Evolutionary conservation across 768 basidiomycete genomes (phyloP), one percentile per base, ranked within the genome.

Genomic region (Trametes meyenii): DNA sequence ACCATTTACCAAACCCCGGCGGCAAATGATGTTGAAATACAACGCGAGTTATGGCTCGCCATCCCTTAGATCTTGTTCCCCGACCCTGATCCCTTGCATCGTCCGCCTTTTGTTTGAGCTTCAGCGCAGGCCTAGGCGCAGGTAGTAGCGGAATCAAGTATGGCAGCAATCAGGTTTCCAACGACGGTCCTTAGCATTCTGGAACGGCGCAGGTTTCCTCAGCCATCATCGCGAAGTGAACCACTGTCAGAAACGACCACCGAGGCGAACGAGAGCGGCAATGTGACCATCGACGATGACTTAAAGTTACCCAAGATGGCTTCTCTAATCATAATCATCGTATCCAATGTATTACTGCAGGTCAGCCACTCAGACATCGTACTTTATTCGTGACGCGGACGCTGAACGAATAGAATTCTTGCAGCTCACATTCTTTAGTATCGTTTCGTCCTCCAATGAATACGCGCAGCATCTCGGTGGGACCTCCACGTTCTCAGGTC

Each of bases 351-450:
- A 0, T 58, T 83, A 38, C 65, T 83, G 17, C 83, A 83, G 75
- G 83, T 83, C 13, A 23, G 21, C 12, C 5, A 13, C 12, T 7
- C 17, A n/a, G n/a, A 44, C 13, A n/a, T 54, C 7, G 73, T 55
- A 10, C n/a, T 7, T 8, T 3, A 10, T 1, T 40, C 35, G 36
- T 1, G 3, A 2, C 26, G 8, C 23, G n/a, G 19, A 26, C 1
- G 10, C 23, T 12, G 23, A 13, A 23, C 3, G 8, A 16, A 10
- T 2, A 17, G 17, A 36, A 17, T 0, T 19, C 16, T 1, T 14
- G 13, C 36, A 89, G 88, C 69, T 86, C 5, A 83, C 85, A 0
- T 89, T 89, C 74, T 90, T 88, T 71, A 82, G 88, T 58, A 77
- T 88, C 43, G 84, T 90, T 4, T 85, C 88, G 2, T 87, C 88